Base-by-base conservation (phyloP, 2,329 filamentous ascomycete species). In the Fonsecaea pugnacius region DNA sequence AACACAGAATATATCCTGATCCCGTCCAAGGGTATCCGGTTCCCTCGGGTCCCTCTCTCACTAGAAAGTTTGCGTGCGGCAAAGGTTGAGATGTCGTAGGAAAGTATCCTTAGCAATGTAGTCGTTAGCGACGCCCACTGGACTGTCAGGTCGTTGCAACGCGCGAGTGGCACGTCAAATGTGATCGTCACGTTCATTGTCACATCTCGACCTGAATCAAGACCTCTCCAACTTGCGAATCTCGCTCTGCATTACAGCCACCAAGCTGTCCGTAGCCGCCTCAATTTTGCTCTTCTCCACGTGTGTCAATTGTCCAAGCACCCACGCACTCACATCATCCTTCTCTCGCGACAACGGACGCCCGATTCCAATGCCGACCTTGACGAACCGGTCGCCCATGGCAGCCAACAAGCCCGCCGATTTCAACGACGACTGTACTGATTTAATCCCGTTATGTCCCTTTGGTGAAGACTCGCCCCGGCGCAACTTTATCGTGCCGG, bases 341-440 rank as follows among this genome's bases (percentile, higher is more conserved):
- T 82, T 80, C 56, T 91, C 88, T 67, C 92, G 83, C 67, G 84
- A 88, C 2, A 60, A 40, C 12, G 94, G 94, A 52, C 95, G 81
- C n/a, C 91, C 93, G 78, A 98, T 96, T 0, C 95, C 95, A 12
- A 98, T 80, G 0, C 90, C 89, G 57, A 98, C 85, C 64, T 91
- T 82, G 72, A 84, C 75, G 69, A 83, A 80, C 32, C 78, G 76
- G 6, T 79, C 73, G 75, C 83, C 79, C 80, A 91, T 69, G 57
- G 74, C 78, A 18, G 80, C 78, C 61, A 86, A 83, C 12, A 70
- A 10, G 1, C 66, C 66, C 1, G 63, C 66, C 1, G 68, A 63
- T 43, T 67, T 65, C 14, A 72, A 56, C 5, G 62, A 61, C 4
- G 53, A 48, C 48, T 70, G 67, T 58, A 89, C 82, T 72, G 88